Evolutionary conservation across 495 filamentous ascomycete genomes (phyloP).

Genomic region (Lophium mytilinum): DNA sequence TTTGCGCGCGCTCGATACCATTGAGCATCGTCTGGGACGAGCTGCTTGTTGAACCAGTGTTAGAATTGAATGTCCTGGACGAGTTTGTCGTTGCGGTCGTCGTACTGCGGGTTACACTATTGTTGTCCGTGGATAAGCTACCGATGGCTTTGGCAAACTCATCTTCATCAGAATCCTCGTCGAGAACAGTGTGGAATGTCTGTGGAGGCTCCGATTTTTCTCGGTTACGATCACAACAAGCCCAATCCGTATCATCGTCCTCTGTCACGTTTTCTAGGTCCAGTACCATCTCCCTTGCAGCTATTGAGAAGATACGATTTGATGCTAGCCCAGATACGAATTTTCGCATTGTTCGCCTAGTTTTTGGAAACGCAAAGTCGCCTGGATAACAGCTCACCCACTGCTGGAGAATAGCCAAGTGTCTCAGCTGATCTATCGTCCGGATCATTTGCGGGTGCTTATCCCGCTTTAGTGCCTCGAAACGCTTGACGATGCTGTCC

Average conservation of each 20-base stretch:
- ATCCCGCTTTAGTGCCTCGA: constrained; percentile 52
- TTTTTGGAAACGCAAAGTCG: constrained; percentile 79
- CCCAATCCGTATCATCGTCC: constrained; percentile 38
- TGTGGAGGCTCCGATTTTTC: constrained; percentile 2
- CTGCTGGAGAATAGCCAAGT: constrained; percentile 73
- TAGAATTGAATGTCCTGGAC: constrained; percentile 11
- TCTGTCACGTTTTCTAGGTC: constrained; percentile 51
- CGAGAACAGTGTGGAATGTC: constrained; percentile 19
- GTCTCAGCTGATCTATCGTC: constrained; percentile 70
- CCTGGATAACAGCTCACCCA: constrained; percentile 90
- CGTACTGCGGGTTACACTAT: constrained; percentile 19
- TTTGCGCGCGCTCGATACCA: constrained; percentile 64
- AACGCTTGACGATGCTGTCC: constrained; percentile 60
- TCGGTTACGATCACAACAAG: constrained; percentile 29
- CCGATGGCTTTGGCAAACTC: constrained; percentile 21
- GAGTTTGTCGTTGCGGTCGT: constrained; percentile 22
- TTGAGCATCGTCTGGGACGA: constrained; percentile 45
- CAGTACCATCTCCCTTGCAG: constrained; percentile 70
- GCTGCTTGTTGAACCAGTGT: constrained; percentile 20
- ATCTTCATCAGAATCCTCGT: constrained; percentile 24
- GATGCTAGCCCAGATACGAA: constrained; percentile 63
- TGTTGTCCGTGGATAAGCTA: constrained; percentile 17
- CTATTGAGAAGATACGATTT: constrained; percentile 68
- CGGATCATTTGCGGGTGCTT: constrained; percentile 53
- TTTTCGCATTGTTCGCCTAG: constrained; percentile 56